Evolutionary conservation across 140 eudicot species (phyloP), one percentile per base, ranked within the genome.

Genomic region (Bidens hawaiensis): DNA sequence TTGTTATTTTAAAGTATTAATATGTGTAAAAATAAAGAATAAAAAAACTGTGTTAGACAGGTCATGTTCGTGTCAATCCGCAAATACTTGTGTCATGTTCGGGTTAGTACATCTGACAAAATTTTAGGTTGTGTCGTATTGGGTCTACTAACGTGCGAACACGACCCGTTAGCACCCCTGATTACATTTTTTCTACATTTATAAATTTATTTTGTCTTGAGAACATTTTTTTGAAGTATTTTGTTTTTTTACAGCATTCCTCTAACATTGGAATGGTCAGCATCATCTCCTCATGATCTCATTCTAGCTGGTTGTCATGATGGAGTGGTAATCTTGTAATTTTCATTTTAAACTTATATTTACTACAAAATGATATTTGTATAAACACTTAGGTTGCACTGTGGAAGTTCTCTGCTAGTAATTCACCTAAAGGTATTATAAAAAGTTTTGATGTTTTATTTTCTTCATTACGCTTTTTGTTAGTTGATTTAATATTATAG

Each of bases 281-380:
- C 86, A 60, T 80, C 95, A 38, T 63, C 94, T 70, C 90, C 95
- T n/a, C 94, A 88, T 73, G 97, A 94, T 88, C 85, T 81, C 74
- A 76, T 94, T 75, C 68, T 85, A 60, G 95, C 90, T 50, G 99
- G 99, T 66, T 94, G 99, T 81, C 97, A 94, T 64, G 99, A 94
- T 67, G 99, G 99, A 88, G 80, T 79, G 97, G 99, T 94, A 88
- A 69, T 23, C 1, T 58, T 62, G 46, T 22, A 51, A 40, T 8
- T 19, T 17, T 70, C 46, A 30, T 31, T 48, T 43, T 13, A 21
- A 27, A 13, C n/a, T n/a, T n/a, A 4, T 27, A 45, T 46, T 11
- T 45, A 21, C 23, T 46, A 45, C 24, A 27, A 10, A 26, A 14
- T 15, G n/a, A 75, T 41, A 14, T 72, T 12, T 62, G 15, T 60